phyloP scores from a whole-genome alignment of 371 early-diverging fungal genomes.

The Zychaea mexicana region DNA sequence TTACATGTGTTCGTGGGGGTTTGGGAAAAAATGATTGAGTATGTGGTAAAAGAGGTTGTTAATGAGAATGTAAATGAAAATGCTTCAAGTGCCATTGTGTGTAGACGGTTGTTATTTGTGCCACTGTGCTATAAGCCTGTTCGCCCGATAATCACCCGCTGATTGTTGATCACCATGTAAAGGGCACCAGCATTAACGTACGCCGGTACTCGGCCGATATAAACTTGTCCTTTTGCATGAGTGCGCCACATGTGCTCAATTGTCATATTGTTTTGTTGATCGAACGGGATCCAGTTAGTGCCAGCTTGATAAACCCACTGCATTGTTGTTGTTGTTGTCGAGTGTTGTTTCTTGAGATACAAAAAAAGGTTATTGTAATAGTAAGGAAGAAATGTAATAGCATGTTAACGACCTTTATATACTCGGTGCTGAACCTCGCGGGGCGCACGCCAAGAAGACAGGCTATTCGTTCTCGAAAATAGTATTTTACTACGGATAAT shows the following conservation, averaged over 20 bases:
- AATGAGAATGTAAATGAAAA: no score
- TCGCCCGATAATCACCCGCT: not conserved
- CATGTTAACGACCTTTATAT: no score
- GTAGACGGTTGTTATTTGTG: not conserved
- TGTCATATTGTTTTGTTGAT: not conserved
- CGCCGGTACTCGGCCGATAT: not conserved
- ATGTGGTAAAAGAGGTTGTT: no score
- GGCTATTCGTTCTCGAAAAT: no score
- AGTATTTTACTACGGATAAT: no score
- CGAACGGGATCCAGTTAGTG: not conserved
- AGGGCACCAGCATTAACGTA: not conserved
- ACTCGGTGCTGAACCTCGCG: no score
- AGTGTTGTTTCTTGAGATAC: not conserved
- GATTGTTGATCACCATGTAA: slow-evolving; percentile 2
- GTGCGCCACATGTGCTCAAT: not conserved
- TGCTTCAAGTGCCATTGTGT: no score
- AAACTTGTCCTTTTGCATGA: not conserved
- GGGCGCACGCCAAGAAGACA: no score
- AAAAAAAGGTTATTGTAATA: not conserved
- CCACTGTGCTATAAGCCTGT: not conserved
- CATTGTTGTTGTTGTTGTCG: not conserved
- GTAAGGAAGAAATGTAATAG: no score
- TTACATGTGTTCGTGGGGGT: no score
- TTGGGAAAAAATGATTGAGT: no score
- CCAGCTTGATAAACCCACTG: slow-evolving; percentile 12